Evolutionary conservation across 2,329 filamentous ascomycete genomes (phyloP), one percentile per base, ranked within the genome.

Genomic region (Calonectria henricotiae): DNA sequence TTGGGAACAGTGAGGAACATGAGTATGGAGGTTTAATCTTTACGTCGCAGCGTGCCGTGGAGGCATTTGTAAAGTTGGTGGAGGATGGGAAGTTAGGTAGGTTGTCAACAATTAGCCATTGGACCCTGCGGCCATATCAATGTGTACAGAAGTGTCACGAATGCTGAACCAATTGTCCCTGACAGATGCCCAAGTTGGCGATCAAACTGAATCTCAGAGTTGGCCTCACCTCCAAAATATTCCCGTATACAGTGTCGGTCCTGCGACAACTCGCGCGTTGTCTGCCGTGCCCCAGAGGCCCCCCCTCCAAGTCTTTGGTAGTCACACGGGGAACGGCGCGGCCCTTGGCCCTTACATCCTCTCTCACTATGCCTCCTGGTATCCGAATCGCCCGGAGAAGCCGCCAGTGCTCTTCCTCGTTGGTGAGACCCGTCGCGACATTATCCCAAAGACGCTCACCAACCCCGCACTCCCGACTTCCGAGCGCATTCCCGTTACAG

Each of bases 381-480:
- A 89, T 73, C 72, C 78, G 41, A 80, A 80, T 43, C 79, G 81
- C 61, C 60, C 79, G 12, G 76, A 74, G 15, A 90, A 90, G 76
- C 90, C 90, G 0, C 88, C 92, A 0, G 81, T 98, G 5, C 84
- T 98, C 1, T 99, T 98, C 80, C 88, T 97, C 15, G 95, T 97
- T 0, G 96, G 96, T 23, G 96, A 98, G 80, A 93, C 95, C 79
- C 89, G 95, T 65, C 86, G 96, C 51, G 96, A 98, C 80, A 90
- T 98, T 74, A 98, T 99, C 73, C 95, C 96, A 1, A 93, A 89
- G 76, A 94, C 90, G 1, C 84, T 98, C 43, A 93, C 91, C 86
- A 87, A 89, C 44, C 79, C 84, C 0, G 76, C 79, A 0, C 82
- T 95, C 9, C 81, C 87, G 0, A 73, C 79, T 0, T 78, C 84